Evolutionary conservation across 768 basidiomycete genomes (phyloP).

Genomic region (Rhizopogon vinicolor): DNA sequence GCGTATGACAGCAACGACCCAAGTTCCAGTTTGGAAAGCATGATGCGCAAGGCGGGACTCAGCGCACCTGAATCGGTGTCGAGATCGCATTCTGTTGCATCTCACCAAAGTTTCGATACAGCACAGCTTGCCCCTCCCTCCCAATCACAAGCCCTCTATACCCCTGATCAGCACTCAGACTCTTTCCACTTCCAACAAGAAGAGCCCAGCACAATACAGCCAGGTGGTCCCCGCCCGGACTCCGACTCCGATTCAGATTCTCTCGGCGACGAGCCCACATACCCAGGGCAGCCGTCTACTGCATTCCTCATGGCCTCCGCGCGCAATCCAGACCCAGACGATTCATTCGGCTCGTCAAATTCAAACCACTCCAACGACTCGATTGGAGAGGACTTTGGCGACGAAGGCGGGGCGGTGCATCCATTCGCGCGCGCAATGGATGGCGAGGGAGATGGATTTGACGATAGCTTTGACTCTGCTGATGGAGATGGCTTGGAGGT

Average conservation of each 20-base stretch:
- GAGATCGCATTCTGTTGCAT: constrained; percentile 9
- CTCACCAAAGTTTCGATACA: constrained; percentile 3
- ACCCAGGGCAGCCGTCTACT: constrained; percentile 61
- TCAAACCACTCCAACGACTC: constrained; percentile 60
- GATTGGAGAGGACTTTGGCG: constrained; percentile 33
- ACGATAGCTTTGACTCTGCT: constrained; percentile 51
- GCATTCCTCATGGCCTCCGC: constrained; percentile 64
- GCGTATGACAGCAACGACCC: constrained; percentile 40
- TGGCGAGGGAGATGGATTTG: constrained; percentile 36
- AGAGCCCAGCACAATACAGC: constrained; percentile 14
- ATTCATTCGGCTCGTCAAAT: constrained; percentile 41
- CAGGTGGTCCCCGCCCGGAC: constrained; percentile 21
- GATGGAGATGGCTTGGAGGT: constrained; percentile 29
- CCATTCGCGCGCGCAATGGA: constrained; percentile 48
- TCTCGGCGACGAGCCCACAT: constrained; percentile 47
- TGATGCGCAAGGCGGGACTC: constrained; percentile 61
- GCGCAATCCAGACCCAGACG: constrained; percentile 24
- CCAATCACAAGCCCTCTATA: constrained; percentile 10
- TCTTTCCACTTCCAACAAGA: constrained; percentile 22
- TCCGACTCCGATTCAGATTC: constrained; percentile 59
- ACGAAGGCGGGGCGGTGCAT: constrained; percentile 43
- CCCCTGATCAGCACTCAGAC: constrained; percentile 21
- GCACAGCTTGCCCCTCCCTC: not conserved
- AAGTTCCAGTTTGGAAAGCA: constrained; percentile 61
- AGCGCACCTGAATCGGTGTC: constrained; percentile 28